phyloP scores from a whole-genome alignment of 495 filamentous ascomycete species.

The Eremomyces bilateralis region DNA sequence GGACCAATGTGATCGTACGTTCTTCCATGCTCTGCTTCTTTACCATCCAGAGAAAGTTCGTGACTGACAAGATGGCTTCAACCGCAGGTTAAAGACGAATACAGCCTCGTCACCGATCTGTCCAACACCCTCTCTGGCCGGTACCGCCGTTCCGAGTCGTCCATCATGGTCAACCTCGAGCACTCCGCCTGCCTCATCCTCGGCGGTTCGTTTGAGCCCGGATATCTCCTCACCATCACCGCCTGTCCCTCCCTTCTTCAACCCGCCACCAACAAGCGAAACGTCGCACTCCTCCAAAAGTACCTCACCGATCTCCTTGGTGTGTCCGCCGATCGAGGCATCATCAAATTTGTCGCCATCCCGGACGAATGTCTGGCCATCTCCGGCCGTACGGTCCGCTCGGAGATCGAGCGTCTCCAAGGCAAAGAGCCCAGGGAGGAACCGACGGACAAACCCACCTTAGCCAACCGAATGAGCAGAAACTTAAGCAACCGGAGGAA shows the following conservation, averaged over 20 bases:
- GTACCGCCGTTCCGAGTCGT: constrained; percentile 48
- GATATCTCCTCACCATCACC: constrained; percentile 60
- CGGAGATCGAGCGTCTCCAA: constrained; percentile 49
- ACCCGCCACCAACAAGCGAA: constrained; percentile 63
- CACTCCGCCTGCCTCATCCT: constrained; percentile 59
- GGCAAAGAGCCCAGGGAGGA: too few relatives aligned
- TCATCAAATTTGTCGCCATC: constrained; percentile 47
- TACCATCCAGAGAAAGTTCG: constrained; percentile 14
- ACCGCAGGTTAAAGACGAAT: constrained; percentile 39
- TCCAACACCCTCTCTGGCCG: constrained; percentile 46
- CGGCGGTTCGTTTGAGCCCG: constrained; percentile 50
- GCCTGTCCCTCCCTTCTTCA: constrained; percentile 45
- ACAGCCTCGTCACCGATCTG: constrained; percentile 45
- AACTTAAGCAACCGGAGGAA: too few relatives aligned
- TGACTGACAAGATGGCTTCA: constrained; percentile 8
- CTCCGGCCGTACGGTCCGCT: constrained; percentile 44
- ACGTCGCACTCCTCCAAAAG: constrained; percentile 48
- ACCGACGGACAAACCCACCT: too few relatives aligned
- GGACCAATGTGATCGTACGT: constrained; percentile 56
- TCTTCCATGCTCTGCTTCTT: neutral
- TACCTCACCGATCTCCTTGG: constrained; percentile 46
- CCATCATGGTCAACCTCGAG: constrained; percentile 47
- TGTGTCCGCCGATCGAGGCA: constrained; percentile 38
- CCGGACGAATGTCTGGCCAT: constrained; percentile 47
- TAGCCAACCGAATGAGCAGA: too few relatives aligned